These are phyloP conservation scores for Rhizopogon sp. DNA, from an alignment of 768 basidiomycete species.

Conservation along the genomic window DNA sequence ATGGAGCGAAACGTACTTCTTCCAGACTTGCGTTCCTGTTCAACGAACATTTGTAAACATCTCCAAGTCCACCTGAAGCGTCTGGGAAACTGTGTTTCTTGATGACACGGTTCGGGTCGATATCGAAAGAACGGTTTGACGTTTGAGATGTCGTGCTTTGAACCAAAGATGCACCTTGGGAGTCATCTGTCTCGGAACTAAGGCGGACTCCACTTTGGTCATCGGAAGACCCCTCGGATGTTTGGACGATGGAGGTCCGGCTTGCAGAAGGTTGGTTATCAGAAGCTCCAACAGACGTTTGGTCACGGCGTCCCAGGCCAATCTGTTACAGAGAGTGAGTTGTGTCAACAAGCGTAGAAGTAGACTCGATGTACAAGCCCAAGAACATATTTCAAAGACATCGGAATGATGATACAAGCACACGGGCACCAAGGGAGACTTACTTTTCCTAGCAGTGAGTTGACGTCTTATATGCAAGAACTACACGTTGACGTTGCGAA, in stretches of 20 bases:
- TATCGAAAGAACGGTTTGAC: background rate
- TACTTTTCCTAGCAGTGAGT: background rate
- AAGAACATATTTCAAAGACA: background rate
- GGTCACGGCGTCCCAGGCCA: too few relatives aligned
- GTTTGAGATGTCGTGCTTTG: background rate
- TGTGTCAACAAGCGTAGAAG: background rate
- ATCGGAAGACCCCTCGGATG: background rate
- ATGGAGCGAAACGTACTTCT: background rate
- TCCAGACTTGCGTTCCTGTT: background rate
- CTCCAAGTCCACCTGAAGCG: constrained; percentile 35
- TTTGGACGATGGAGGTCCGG: background rate
- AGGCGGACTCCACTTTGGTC: background rate
- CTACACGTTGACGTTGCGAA: background rate
- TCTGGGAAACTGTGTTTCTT: background rate
- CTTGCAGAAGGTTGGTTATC: too few relatives aligned
- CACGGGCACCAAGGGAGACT: background rate
- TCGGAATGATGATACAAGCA: background rate
- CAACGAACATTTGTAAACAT: constrained; percentile 33
- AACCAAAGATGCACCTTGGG: background rate
- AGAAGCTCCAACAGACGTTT: background rate
- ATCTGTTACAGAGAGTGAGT: too few relatives aligned
- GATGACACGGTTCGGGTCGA: too few relatives aligned
- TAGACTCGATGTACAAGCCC: background rate
- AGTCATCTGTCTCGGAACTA: background rate
- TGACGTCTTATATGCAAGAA: background rate